phyloP scores from a whole-genome alignment of 805 yeast genomes.

The Wickerhamiella allomyrinae region DNA sequence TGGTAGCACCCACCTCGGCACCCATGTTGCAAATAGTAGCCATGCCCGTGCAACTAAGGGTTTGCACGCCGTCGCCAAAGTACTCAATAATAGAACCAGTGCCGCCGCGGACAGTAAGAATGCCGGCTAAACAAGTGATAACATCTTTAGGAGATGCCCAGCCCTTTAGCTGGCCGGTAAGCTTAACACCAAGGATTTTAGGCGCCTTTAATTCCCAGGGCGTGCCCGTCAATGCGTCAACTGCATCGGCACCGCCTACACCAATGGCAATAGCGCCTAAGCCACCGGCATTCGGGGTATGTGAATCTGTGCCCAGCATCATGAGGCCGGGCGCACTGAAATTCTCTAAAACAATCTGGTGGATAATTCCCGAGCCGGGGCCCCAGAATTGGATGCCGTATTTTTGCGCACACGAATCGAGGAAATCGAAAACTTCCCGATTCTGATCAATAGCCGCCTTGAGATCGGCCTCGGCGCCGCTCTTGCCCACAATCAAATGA shows the following conservation, averaged over 20 bases:
- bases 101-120: slow-evolving; percentile 92
- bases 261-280: slow-evolving; percentile 97
- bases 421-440: slow-evolving; percentile 90
- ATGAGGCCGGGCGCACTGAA: slow-evolving; percentile 92
- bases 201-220: slow-evolving; percentile 99
- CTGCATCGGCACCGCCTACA: slow-evolving; percentile 99
- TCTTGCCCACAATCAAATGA: slow-evolving; percentile 92
- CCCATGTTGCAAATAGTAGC: slow-evolving; percentile 99
- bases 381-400: slow-evolving; percentile 98
- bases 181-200: slow-evolving; percentile 80
- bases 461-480: slow-evolving; percentile 79
- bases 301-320: slow-evolving; percentile 98
- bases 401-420: slow-evolving; percentile 82
- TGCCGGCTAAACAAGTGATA: slow-evolving; percentile 82
- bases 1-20: slow-evolving; percentile 98
- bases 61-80: slow-evolving; percentile 85
- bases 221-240: slow-evolving; percentile 89
- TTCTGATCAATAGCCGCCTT: slow-evolving; percentile 68
- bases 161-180: slow-evolving; percentile 77
- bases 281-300: slow-evolving; percentile 99
- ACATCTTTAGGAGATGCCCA: slow-evolving; percentile 98
- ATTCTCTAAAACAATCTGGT: slow-evolving; percentile 93
- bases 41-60: slow-evolving; percentile 95
- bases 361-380: slow-evolving; percentile 98
- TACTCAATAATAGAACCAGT: slow-evolving; percentile 94